Evolutionary conservation across 1,139 yeast species (phyloP).

Genomic region (Lodderomyces margitis): DNA sequence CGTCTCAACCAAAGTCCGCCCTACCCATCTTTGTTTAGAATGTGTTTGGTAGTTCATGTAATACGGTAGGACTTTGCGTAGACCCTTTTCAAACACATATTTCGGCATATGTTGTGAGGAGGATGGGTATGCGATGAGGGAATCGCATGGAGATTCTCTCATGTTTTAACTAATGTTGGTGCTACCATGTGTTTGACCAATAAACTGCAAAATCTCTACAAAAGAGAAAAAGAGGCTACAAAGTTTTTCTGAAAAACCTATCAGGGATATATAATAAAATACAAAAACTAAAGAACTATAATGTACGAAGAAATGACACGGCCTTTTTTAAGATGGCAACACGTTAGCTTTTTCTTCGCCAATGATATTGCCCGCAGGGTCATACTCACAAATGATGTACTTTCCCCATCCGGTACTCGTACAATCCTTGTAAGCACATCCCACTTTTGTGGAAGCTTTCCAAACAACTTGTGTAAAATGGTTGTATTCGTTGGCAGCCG

Average conservation of each 20-base stretch:
- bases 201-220: background rate
- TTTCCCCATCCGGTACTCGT: slow-evolving; percentile 43
- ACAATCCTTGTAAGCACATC: slow-evolving; percentile 69
- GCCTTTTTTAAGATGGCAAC: slow-evolving; percentile 22
- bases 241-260: no score
- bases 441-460: slow-evolving; percentile 66
- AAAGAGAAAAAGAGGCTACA: background rate
- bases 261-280: no score
- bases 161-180: no score
- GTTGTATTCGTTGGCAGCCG: slow-evolving; percentile 40
- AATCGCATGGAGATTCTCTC: no score
- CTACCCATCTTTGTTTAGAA: slow-evolving; percentile 51
- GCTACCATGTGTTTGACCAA: no score
- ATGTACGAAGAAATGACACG: no score
- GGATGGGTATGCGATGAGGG: no score
- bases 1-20: slow-evolving; percentile 41
- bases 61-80: slow-evolving; percentile 49
- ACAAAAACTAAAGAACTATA: no score
- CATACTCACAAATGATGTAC: slow-evolving; percentile 54
- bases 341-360: slow-evolving; percentile 55
- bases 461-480: slow-evolving; percentile 90
- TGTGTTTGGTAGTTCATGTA: slow-evolving; percentile 37
- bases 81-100: slow-evolving; percentile 34
- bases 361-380: slow-evolving; percentile 50
- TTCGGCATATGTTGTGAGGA: no score